A percentile compares a stretch with the other conserved stretches of the same genome.
These are phyloP conservation scores for Trichoderma virens DNA, from an alignment of 495 filamentous ascomycete genomes.

Conservation along the genomic window DNA sequence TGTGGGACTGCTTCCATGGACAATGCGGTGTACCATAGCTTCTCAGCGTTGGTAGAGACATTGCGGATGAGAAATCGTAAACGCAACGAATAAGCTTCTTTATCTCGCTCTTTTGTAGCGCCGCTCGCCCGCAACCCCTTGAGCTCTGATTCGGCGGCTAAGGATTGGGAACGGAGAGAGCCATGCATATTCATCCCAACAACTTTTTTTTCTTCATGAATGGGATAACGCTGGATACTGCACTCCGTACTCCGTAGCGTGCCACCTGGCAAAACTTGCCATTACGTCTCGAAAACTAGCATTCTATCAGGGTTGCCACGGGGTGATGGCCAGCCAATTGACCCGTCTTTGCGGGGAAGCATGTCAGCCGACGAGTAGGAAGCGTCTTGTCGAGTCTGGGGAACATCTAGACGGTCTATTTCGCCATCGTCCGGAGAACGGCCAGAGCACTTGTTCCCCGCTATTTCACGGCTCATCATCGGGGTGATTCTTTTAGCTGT, in stretches of 20 bases:
- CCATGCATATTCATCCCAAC: neutral
- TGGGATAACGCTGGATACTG: neutral
- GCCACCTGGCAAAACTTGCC: neutral
- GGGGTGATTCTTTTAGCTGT: neutral
- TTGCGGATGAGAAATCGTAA: neutral
- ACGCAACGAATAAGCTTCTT: neutral
- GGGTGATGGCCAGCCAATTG: neutral
- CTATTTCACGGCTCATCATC: slow-evolving; percentile 7
- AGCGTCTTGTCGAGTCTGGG: neutral
- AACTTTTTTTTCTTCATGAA: neutral
- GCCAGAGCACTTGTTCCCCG: neutral
- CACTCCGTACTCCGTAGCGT: no score
- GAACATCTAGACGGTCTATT: neutral
- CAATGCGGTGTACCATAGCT: neutral
- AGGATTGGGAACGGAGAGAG: neutral
- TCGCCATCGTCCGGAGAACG: neutral
- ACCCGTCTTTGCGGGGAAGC: slow-evolving; percentile 8
- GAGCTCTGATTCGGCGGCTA: neutral
- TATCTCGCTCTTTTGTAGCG: neutral
- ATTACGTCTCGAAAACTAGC: slow-evolving; percentile 5
- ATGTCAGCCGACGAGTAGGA: neutral
- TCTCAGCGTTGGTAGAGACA: neutral
- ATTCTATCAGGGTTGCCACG: neutral
- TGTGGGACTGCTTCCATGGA: neutral
- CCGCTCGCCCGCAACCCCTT: neutral